A percentile compares a stretch with the other conserved stretches of the same genome.
phyloP scores from a whole-genome alignment of 805 yeast genomes.

The Candida tibetensis region DNA sequence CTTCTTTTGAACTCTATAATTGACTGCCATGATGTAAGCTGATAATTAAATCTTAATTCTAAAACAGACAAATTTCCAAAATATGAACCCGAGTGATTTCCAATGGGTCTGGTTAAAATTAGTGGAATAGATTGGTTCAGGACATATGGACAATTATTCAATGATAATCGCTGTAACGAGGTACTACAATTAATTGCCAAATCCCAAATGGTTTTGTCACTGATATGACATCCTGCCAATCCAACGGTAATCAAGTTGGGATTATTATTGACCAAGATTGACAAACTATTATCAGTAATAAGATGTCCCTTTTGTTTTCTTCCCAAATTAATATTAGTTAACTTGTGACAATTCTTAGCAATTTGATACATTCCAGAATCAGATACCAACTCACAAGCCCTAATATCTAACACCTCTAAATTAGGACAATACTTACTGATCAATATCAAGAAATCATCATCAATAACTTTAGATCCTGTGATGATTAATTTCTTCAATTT shows the following conservation, averaged over 20 bases:
- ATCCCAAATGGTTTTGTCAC: constrained; percentile 80
- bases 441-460: constrained; percentile 54
- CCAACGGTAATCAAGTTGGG: constrained; percentile 65
- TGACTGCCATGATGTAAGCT: constrained; percentile 57
- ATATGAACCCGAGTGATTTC: constrained; percentile 45
- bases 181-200: constrained; percentile 53
- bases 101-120: constrained; percentile 26
- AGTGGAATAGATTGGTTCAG: constrained; percentile 60
- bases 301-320: constrained; percentile 65
- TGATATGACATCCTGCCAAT: constrained; percentile 80
- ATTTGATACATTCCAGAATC: constrained; percentile 74
- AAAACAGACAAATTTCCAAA: constrained; percentile 57
- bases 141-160: constrained; percentile 66
- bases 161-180: constrained; percentile 60
- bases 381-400: constrained; percentile 79
- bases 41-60: constrained; percentile 65
- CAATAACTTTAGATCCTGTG: constrained; percentile 67
- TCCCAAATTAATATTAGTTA: constrained; percentile 71
- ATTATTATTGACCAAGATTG: constrained; percentile 56
- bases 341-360: constrained; percentile 55
- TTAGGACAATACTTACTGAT: constrained; percentile 57
- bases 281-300: constrained; percentile 68
- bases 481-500: constrained; percentile 47
- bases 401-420: constrained; percentile 64
- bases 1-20: constrained; percentile 65